A percentile compares a stretch with the other conserved stretches of the same genome.
These are phyloP conservation scores for Colletotrichum chrysophilum DNA, from an alignment of 2,329 filamentous ascomycete species.

Conservation along the genomic window DNA sequence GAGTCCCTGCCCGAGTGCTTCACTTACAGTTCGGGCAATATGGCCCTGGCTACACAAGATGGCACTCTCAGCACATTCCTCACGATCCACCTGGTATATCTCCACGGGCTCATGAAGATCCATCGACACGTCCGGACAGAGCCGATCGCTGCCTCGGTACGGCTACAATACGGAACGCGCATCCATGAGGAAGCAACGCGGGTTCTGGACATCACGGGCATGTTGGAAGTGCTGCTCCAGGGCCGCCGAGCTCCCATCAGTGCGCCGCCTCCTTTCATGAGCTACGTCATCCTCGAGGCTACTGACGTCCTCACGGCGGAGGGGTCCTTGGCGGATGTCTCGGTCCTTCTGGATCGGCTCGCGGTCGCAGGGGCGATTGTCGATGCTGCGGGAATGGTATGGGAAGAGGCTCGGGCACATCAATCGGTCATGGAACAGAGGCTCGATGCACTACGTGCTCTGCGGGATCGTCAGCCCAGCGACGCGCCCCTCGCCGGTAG, in stretches of 20 bases:
- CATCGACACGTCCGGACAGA: constrained; percentile 60
- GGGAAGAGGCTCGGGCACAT: constrained; percentile 62
- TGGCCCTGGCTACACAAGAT: constrained; percentile 59
- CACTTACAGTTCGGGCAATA: constrained; percentile 58
- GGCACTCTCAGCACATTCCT: constrained; percentile 63
- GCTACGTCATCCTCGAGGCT: constrained; percentile 66
- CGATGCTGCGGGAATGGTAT: constrained; percentile 60
- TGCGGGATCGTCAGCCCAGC: constrained; percentile 36
- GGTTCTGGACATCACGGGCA: constrained; percentile 53
- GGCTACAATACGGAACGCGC: constrained; percentile 50
- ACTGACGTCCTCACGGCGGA: constrained; percentile 70
- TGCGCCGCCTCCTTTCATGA: constrained; percentile 65
- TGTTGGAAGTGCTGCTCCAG: constrained; percentile 41
- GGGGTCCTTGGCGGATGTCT: constrained; percentile 56
- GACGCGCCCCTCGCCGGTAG: constrained; percentile 33
- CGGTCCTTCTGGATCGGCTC: constrained; percentile 58
- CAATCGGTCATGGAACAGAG: constrained; percentile 50
- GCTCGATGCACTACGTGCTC: constrained; percentile 36
- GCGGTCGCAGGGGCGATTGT: constrained; percentile 58
- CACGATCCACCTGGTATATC: constrained; percentile 70
- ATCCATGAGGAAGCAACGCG: constrained; percentile 58
- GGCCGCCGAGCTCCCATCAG: constrained; percentile 33
- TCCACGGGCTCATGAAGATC: constrained; percentile 67
- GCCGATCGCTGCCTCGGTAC: constrained; percentile 42
- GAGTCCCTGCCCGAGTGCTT: constrained; percentile 60